These are phyloP conservation scores for Salix brachista DNA, from an alignment of 345 rosid species.

Conservation along the genomic window DNA sequence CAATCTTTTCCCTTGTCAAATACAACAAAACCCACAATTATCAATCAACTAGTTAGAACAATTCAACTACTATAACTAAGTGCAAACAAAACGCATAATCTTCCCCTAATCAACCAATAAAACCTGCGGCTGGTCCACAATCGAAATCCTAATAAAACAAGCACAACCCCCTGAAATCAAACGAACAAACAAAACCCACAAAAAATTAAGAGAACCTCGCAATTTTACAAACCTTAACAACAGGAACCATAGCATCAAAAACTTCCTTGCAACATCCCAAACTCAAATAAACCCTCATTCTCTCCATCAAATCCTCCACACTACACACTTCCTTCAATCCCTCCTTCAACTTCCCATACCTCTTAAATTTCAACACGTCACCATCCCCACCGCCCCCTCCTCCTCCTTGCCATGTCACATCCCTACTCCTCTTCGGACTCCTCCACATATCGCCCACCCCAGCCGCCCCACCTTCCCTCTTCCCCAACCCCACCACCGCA, in stretches of 20 bases:
- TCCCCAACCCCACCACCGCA: constrained; percentile 28
- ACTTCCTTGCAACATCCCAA: constrained; percentile 64
- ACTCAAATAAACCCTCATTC: constrained; percentile 65
- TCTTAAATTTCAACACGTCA: constrained; percentile 29
- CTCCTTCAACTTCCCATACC: constrained; percentile 30
- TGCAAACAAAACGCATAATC: no score
- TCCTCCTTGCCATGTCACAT: constrained; percentile 43
- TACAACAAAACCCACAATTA: no score
- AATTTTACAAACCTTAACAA: constrained; percentile 50
- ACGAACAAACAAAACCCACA: neutral
- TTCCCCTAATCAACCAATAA: no score
- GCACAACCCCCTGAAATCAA: neutral
- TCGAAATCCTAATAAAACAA: no score
- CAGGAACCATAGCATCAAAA: constrained; percentile 55
- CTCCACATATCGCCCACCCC: constrained; percentile 51
- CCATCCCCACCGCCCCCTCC: constrained; percentile 20
- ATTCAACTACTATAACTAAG: no score
- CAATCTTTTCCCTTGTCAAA: neutral
- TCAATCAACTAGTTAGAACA: no score
- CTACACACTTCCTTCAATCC: constrained; percentile 76
- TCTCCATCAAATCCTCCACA: constrained; percentile 76
- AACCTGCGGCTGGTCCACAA: no score
- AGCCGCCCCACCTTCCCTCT: constrained; percentile 45
- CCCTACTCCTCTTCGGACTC: constrained; percentile 61
- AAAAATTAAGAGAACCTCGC: neutral